Evolutionary conservation across 1,284 basidiomycete genomes (phyloP).

Genomic region (Stygiomarasmius scandens): DNA sequence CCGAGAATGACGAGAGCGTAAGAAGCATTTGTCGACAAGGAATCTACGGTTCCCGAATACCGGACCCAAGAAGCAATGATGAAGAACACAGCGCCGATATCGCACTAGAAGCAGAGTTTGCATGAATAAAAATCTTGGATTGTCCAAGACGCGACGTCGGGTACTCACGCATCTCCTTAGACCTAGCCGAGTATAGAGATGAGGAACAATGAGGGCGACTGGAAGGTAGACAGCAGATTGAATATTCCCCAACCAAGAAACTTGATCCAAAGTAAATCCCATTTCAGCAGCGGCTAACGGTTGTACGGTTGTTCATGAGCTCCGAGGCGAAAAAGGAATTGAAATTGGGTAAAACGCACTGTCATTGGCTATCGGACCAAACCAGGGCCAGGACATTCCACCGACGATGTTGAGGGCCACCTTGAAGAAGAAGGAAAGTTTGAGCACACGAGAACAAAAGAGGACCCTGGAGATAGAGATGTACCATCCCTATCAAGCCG

Average conservation of each 20-base stretch:
- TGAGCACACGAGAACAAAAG: neutral
- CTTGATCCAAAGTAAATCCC: constrained; percentile 60
- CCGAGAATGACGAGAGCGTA: constrained; percentile 70
- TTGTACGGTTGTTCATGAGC: neutral
- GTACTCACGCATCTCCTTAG: constrained; percentile 61
- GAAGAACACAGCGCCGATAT: constrained; percentile 53
- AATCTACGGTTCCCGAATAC: constrained; percentile 64
- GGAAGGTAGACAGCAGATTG: constrained; percentile 64
- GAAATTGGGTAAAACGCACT: constrained; percentile 62
- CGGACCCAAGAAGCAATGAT: constrained; percentile 74
- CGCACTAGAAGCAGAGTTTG: constrained; percentile 39
- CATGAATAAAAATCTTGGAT: neutral
- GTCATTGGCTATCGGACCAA: constrained; percentile 73
- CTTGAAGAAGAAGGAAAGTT: constrained; percentile 35
- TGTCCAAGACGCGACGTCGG: neutral
- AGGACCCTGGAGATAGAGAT: constrained; percentile 20
- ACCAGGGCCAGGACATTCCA: constrained; percentile 71
- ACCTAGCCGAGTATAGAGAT: constrained; percentile 59
- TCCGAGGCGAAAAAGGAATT: constrained; percentile 39
- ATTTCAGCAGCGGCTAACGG: constrained; percentile 59
- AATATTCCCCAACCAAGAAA: constrained; percentile 80
- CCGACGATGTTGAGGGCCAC: constrained; percentile 60
- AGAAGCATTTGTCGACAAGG: constrained; percentile 48
- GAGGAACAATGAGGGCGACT: constrained; percentile 57
- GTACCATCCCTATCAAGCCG: constrained; percentile 64